These are phyloP conservation scores for Colletotrichum lentis DNA, from an alignment of 2,329 filamentous ascomycete species.

Conservation along the genomic window DNA sequence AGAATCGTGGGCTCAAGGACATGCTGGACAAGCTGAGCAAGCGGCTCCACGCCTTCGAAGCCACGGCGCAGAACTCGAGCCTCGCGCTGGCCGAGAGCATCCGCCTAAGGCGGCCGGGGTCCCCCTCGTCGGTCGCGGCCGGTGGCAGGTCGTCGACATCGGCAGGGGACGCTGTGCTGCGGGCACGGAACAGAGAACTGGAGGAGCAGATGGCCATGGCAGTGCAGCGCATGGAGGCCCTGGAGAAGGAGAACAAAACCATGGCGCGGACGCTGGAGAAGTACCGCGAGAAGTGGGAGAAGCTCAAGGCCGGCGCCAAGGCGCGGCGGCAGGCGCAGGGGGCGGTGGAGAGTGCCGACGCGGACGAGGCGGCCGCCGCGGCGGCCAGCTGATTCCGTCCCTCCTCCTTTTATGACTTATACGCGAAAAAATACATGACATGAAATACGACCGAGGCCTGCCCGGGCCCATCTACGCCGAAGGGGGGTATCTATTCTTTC, in stretches of 20 bases:
- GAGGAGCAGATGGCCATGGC: conserved; percentile 70
- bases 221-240: conserved; percentile 68
- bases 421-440: background rate
- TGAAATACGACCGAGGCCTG: background rate
- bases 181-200: conserved; percentile 66
- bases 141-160: conserved; percentile 27
- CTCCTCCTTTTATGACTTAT: background rate
- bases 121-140: conserved; percentile 53
- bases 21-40: conserved; percentile 87
- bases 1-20: conserved; percentile 86
- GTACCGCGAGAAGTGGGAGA: conserved; percentile 69
- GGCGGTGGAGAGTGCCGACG: conserved; percentile 48
- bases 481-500: background rate
- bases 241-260: conserved; percentile 69
- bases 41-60: conserved; percentile 91
- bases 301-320: conserved; percentile 68
- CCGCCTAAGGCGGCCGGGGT: conserved; percentile 66
- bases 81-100: conserved; percentile 87
- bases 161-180: conserved; percentile 50
- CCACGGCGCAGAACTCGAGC: conserved; percentile 86
- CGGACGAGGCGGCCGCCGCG: conserved; percentile 38
- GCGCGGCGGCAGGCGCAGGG: conserved; percentile 59
- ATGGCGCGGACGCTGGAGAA: conserved; percentile 64
- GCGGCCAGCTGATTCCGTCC: background rate
- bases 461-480: background rate